phyloP scores from a whole-genome alignment of 2,329 filamentous ascomycete species.

The Colletotrichum sp. region DNA sequence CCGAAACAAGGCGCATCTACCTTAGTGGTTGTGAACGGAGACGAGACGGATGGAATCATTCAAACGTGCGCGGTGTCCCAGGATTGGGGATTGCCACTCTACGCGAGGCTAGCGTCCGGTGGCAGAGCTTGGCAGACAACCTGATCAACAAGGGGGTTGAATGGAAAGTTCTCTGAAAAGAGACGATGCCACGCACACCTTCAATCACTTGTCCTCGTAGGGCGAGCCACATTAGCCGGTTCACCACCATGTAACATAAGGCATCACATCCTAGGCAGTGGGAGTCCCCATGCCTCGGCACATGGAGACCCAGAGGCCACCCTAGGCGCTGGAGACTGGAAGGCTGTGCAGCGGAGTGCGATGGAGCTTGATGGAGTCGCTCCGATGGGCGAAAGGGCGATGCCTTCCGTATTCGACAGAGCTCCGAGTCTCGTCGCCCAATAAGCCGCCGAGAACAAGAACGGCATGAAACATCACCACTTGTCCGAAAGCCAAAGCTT shows the following conservation, averaged over 20 bases:
- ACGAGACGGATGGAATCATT: not conserved
- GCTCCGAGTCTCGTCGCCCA: slow-evolving; percentile 4
- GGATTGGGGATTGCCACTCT: not conserved
- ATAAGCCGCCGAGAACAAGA: not conserved
- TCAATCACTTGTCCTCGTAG: not conserved
- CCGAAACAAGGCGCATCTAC: not conserved
- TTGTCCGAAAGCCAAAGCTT: slow-evolving; percentile 2
- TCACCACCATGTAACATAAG: slow-evolving; percentile 4
- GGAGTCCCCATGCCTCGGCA: slow-evolving; percentile 1
- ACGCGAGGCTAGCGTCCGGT: not conserved
- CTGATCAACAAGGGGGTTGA: not conserved
- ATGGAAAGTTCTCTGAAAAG: not conserved
- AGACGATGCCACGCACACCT: not conserved
- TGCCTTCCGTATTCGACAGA: slow-evolving; percentile 12
- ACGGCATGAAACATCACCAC: slow-evolving; percentile 13
- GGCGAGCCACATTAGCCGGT: not conserved
- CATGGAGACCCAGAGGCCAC: not conserved
- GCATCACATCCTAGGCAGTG: not conserved
- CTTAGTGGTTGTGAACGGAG: not conserved
- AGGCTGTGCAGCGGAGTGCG: slow-evolving; percentile 13
- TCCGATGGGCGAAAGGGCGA: slow-evolving; percentile 11
- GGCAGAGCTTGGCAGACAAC: not conserved
- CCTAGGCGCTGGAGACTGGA: not conserved
- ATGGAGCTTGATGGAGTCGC: slow-evolving; percentile 11
- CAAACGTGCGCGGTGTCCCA: not conserved